A percentile compares a stretch with the other conserved stretches of the same genome.
These are phyloP conservation scores for Myrica gale DNA, from an alignment of 306 rosid genomes.

Conservation along the genomic window DNA sequence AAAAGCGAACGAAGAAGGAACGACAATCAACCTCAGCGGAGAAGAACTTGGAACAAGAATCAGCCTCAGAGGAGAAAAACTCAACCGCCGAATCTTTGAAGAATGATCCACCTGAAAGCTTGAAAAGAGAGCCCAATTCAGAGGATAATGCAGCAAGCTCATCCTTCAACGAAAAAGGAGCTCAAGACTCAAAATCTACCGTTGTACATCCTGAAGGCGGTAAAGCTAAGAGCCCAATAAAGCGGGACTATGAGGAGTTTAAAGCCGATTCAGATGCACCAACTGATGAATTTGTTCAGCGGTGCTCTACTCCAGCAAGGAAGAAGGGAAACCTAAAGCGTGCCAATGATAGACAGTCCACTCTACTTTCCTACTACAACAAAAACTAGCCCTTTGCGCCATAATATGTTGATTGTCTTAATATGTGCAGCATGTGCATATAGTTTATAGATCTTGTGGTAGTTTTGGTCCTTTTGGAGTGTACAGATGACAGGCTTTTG, in stretches of 20 bases:
- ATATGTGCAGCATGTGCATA: background rate
- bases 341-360: constrained; percentile 56
- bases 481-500: background rate
- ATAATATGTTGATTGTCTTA: background rate
- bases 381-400: constrained; percentile 43
- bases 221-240: constrained; percentile 35
- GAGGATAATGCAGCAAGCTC: constrained; percentile 1
- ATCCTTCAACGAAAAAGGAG: constrained; percentile 28
- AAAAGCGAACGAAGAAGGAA: constrained; percentile 46
- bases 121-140: constrained; percentile 34
- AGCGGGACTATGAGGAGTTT: constrained; percentile 53
- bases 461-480: background rate
- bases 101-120: constrained; percentile 31
- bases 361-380: constrained; percentile 66
- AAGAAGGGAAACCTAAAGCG: constrained; percentile 53
- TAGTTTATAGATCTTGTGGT: background rate
- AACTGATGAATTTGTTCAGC: constrained; percentile 27
- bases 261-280: constrained; percentile 42
- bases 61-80: constrained; percentile 30
- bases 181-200: constrained; percentile 30
- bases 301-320: constrained; percentile 42
- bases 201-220: constrained; percentile 24
- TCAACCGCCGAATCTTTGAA: constrained; percentile 23
- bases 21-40: constrained; percentile 24
- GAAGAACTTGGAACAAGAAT: constrained; percentile 14